Conservation (phyloP, 345 rosid species). For the Arabidopsis thaliana region DNA sequence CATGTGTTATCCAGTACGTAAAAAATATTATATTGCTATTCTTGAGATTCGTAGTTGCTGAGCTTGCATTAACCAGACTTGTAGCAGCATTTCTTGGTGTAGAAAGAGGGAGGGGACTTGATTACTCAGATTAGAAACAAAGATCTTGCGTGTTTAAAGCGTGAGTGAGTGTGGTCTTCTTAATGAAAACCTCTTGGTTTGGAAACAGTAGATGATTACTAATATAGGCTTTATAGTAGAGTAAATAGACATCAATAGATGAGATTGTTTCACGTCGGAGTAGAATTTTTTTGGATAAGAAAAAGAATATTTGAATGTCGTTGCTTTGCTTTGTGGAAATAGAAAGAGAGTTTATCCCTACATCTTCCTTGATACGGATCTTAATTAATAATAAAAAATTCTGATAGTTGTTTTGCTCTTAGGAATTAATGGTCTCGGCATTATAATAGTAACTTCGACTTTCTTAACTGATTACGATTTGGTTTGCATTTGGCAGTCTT, state of each 20-base stretch:
- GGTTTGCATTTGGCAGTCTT: slow-evolving; percentile 59
- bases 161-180: slow-evolving; percentile 40
- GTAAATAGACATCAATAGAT: slow-evolving; percentile 20
- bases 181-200: too few relatives aligned
- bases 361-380: not conserved
- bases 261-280: slow-evolving; percentile 16
- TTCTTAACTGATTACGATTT: not conserved
- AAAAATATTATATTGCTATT: slow-evolving; percentile 29
- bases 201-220: slow-evolving; percentile 3
- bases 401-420: slow-evolving; percentile 13
- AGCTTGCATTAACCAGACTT: slow-evolving; percentile 27
- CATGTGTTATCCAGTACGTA: slow-evolving; percentile 80
- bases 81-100: slow-evolving; percentile 42
- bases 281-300: slow-evolving; percentile 1
- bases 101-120: slow-evolving; percentile 41
- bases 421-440: slow-evolving; percentile 2
- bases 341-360: slow-evolving; percentile 6
- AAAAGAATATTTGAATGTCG: not conserved
- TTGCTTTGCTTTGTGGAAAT: slow-evolving; percentile 8
- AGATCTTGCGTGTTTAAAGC: slow-evolving; percentile 38
- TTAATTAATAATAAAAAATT: not conserved
- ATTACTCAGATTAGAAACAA: slow-evolving; percentile 42
- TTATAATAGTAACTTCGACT: not conserved
- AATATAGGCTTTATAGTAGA: slow-evolving; percentile 20
- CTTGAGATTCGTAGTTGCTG: slow-evolving; percentile 32